Conservation (phyloP, 2,329 filamentous ascomycete species). For the Botrytis fragariae region DNA sequence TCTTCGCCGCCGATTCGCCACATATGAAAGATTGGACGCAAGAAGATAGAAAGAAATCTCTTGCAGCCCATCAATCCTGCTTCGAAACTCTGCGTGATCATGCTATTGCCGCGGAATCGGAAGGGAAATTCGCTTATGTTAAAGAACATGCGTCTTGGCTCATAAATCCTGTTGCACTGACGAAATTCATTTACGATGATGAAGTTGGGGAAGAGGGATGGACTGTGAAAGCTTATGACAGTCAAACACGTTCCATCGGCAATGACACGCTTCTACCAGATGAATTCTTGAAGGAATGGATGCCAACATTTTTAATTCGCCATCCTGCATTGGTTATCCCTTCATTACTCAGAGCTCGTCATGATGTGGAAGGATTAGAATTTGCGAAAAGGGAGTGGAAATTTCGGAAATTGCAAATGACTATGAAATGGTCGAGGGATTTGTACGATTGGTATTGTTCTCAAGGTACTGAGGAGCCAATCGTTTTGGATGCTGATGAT, state of each 20-base stretch:
- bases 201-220: neutral
- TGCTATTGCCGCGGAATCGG: neutral
- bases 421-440: neutral
- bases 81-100: neutral
- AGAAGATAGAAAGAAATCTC: neutral
- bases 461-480: neutral
- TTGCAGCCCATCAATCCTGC: neutral
- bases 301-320: neutral
- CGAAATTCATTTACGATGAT: neutral
- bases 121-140: neutral
- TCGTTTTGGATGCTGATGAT: neutral
- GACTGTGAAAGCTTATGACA: neutral
- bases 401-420: neutral
- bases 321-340: neutral
- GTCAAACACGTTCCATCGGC: neutral
- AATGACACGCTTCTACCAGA: neutral
- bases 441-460: neutral
- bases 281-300: neutral
- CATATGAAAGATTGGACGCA: neutral
- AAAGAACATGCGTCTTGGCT: neutral
- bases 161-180: neutral
- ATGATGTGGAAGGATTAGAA: neutral
- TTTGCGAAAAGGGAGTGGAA: too few relatives aligned
- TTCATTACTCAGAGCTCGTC: neutral
- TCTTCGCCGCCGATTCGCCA: neutral